Evolutionary conservation across 768 basidiomycete species (phyloP).

Genomic region (Tricholoma bakamatsutake): DNA sequence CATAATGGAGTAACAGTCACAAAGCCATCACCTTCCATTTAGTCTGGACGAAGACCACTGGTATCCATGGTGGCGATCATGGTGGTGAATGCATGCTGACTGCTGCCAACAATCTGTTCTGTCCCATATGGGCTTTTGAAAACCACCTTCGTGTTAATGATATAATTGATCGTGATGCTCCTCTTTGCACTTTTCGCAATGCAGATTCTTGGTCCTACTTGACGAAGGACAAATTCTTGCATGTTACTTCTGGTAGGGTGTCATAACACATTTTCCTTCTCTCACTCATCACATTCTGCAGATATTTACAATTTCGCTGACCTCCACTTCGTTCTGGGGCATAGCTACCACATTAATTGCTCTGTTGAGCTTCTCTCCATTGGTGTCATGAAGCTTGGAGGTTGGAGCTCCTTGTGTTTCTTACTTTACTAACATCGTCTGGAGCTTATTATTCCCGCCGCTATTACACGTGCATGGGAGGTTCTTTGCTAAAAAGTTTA

Average conservation of each 20-base stretch:
- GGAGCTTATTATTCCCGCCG: no score
- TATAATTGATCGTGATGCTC: neutral
- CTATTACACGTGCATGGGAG: no score
- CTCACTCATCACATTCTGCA: no score
- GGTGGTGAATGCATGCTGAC: slow-evolving; percentile 13
- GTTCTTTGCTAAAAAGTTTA: no score
- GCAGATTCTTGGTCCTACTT: neutral
- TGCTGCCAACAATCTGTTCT: slow-evolving; percentile 5
- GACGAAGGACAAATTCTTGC: neutral
- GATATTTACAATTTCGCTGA: neutral
- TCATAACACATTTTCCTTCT: no score
- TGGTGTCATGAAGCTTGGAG: no score
- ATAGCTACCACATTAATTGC: neutral
- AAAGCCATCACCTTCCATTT: slow-evolving; percentile 8
- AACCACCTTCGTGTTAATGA: slow-evolving; percentile 10
- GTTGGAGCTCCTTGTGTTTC: no score
- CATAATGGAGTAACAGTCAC: neutral
- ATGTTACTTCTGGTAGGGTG: neutral
- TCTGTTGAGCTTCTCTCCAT: no score
- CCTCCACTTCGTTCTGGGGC: neutral
- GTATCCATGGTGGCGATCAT: neutral
- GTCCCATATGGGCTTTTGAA: slow-evolving; percentile 13
- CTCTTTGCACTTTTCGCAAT: slow-evolving; percentile 4
- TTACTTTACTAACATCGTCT: no score
- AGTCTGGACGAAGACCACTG: slow-evolving; percentile 9